A percentile compares a stretch with the other conserved stretches of the same genome.
phyloP scores from a whole-genome alignment of 768 basidiomycete genomes.

The Russula sp. region DNA sequence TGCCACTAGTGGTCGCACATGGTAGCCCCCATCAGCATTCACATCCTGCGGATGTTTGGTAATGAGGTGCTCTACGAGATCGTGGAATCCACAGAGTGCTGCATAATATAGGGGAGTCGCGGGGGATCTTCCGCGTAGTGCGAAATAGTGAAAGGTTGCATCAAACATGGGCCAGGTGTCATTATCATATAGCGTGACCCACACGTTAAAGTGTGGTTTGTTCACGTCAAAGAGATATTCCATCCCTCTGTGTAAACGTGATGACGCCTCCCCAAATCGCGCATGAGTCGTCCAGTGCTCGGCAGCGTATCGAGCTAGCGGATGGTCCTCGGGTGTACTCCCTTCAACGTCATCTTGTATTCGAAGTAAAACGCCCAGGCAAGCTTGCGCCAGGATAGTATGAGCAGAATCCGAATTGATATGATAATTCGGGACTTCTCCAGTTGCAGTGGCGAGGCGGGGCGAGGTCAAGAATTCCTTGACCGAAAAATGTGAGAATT shows the following conservation, averaged over 20 bases:
- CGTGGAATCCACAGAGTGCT: not conserved
- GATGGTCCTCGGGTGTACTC: too few relatives aligned
- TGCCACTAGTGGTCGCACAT: not conserved
- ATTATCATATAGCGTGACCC: not conserved
- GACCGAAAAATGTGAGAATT: not conserved
- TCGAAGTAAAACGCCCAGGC: not conserved
- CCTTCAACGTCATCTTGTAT: not conserved
- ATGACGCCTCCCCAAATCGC: not conserved
- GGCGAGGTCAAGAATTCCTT: not conserved
- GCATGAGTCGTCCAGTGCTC: not conserved
- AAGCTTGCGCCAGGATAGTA: constrained; percentile 1
- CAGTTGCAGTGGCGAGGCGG: not conserved
- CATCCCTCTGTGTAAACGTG: not conserved
- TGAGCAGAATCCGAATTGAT: not conserved
- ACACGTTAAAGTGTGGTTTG: not conserved
- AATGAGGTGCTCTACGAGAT: not conserved
- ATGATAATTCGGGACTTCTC: not conserved
- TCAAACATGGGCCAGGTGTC: rapidly evolving
- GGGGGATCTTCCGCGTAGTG: rapidly evolving
- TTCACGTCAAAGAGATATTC: not conserved
- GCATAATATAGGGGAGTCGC: not conserved
- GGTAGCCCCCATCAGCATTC: not conserved
- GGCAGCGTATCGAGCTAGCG: not conserved
- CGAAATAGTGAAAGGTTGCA: not conserved
- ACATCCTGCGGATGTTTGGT: not conserved